Evolutionary conservation across 1,284 basidiomycete species (phyloP).

Genomic region (Moesziomyces sp.): DNA sequence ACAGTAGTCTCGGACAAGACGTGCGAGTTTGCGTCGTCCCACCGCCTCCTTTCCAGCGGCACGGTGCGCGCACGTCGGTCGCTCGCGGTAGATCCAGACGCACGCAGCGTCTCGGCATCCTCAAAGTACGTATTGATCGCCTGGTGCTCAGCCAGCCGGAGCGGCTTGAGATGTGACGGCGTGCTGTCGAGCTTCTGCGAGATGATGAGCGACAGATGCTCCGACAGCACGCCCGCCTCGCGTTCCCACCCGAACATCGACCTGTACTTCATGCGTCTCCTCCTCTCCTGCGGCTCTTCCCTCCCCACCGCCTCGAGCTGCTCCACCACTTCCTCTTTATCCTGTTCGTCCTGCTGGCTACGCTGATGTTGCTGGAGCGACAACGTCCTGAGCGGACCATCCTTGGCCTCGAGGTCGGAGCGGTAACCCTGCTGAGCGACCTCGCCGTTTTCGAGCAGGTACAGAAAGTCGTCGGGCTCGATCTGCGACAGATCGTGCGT

Average conservation of each 20-base stretch:
- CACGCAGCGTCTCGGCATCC: slow-evolving; percentile 35
- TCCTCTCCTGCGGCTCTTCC: slow-evolving; percentile 70
- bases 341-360: slow-evolving; percentile 65
- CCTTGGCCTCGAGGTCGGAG: slow-evolving; percentile 74
- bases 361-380: slow-evolving; percentile 15
- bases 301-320: neutral
- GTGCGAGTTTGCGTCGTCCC: slow-evolving; percentile 5
- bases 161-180: slow-evolving; percentile 38
- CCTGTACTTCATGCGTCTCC: slow-evolving; percentile 19
- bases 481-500: slow-evolving; percentile 94
- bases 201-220: slow-evolving; percentile 40
- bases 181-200: slow-evolving; percentile 25
- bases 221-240: slow-evolving; percentile 20
- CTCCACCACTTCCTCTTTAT: slow-evolving; percentile 68
- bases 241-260: slow-evolving; percentile 37
- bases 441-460: slow-evolving; percentile 83
- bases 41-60: slow-evolving; percentile 12
- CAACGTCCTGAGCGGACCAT: slow-evolving; percentile 15
- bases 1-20: neutral
- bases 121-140: slow-evolving; percentile 33
- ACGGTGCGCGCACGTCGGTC: slow-evolving; percentile 17
- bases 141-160: slow-evolving; percentile 32
- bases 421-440: slow-evolving; percentile 92
- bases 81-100: slow-evolving; percentile 31
- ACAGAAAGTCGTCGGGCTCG: slow-evolving; percentile 81